phyloP scores from a whole-genome alignment of 225 moss, liverwort and hornwort species.

The Rhytidiadelphus loreus region DNA sequence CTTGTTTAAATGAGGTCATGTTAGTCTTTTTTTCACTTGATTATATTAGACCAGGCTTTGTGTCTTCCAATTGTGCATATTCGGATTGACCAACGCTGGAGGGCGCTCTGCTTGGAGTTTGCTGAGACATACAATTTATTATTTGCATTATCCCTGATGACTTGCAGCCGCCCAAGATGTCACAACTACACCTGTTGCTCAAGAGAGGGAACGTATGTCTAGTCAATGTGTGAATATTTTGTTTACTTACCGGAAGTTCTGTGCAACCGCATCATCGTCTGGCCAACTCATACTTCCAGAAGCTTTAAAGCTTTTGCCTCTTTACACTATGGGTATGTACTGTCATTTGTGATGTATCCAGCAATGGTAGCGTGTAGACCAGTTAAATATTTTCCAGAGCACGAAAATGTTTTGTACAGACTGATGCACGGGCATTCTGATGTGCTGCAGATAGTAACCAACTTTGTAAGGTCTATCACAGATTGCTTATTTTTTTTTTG shows the following conservation, averaged over 20 bases:
- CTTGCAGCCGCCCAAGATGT: conserved; percentile 77
- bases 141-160: neutral
- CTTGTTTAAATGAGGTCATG: neutral
- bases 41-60: neutral
- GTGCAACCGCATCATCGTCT: conserved; percentile 93
- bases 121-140: neutral
- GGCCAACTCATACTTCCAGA: conserved; percentile 98
- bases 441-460: neutral
- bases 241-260: conserved; percentile 91
- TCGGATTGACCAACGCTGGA: neutral
- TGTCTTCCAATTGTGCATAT: neutral
- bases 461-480: neutral
- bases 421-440: neutral
- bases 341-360: neutral
- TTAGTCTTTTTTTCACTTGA: neutral
- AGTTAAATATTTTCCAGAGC: neutral
- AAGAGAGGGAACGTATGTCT: conserved; percentile 88
- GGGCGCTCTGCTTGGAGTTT: neutral
- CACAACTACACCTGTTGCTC: conserved; percentile 49
- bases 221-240: conserved; percentile 92
- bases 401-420: neutral
- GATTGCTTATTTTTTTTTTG: neutral
- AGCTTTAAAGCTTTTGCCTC: conserved; percentile 93
- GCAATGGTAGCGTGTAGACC: neutral
- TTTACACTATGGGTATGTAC: conserved; percentile 80